Base-by-base conservation (phyloP, 1,139 yeast genomes). In the Yamadazyma atlantica region DNA sequence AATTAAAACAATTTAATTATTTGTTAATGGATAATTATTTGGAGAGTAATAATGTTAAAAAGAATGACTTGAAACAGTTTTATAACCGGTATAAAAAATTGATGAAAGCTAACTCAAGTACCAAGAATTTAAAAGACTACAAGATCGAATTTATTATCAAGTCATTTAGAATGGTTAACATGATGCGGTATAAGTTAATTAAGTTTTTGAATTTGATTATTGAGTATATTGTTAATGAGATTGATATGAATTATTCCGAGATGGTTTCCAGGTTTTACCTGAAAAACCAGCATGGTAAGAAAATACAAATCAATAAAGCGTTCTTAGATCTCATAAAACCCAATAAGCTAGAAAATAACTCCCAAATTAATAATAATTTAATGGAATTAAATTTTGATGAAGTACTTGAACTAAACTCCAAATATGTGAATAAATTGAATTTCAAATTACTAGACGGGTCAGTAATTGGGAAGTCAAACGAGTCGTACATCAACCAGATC, bases 1-100 rank as follows among this genome's bases (percentile, higher is more conserved):
- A 83, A 45, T 63, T 90, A 31, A 77, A 82, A 45, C 82, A 87
- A 44, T 74, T 83, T 22, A 74, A 75, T 24, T 70, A 62, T 50
- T 63, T 78, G 39, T 65, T 84, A 43, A 69, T 73, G 41, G 55
- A 69, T 9, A 73, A 66, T 47, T 64, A 60, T 31, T 44, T 60
- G 18, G 62, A 61, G 46, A 47, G 67, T 37, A 64, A 62, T 36
- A 51, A 57, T n/a, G 55, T 66, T 37, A 56, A 68, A 24, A 60
- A 62, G 37, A 60, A 57, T 29, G 72, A 69, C 29, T 53, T 75
- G 38, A 55, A 51, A 32, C 40, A 44, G 32, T 48, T 55, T 12
- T 46, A 37, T 24, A 29, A 34, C 3, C 49, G 48, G 34, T 54
- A 54, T 37, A 36, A 43, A 37, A 25, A 42, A 35, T 29, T 29